phyloP scores from a whole-genome alignment of 202 grass and related monocot species.

The Setaria viridis region DNA sequence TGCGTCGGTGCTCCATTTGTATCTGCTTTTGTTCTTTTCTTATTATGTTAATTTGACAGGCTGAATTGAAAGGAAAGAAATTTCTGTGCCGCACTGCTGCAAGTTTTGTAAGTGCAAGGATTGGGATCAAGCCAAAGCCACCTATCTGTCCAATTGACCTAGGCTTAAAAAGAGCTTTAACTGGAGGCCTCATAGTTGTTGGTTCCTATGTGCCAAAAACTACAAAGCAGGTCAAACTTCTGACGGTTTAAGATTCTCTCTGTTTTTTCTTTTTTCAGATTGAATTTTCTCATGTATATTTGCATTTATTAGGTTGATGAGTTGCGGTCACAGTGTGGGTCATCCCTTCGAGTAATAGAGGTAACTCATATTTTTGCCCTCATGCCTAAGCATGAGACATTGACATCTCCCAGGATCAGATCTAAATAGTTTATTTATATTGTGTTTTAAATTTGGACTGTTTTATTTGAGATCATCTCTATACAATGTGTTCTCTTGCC shows the following conservation, averaged over 20 bases:
- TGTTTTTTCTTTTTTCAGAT: neutral
- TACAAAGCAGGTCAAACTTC: constrained; percentile 80
- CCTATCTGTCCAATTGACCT: constrained; percentile 77
- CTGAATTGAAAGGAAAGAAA: constrained; percentile 85
- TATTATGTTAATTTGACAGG: constrained; percentile 59
- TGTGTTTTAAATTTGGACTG: constrained; percentile 1
- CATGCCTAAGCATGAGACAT: constrained; percentile 34
- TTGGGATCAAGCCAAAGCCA: constrained; percentile 83
- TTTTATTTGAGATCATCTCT: constrained; percentile 36
- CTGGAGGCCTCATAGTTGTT: constrained; percentile 94
- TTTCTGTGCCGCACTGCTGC: constrained; percentile 96
- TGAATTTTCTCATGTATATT: constrained; percentile 33
- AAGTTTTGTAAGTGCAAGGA: constrained; percentile 95
- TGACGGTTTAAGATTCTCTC: neutral
- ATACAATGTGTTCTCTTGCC: constrained; percentile 25
- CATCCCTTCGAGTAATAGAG: constrained; percentile 79
- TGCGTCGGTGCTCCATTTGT: constrained; percentile 11
- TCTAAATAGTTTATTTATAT: constrained; percentile 33
- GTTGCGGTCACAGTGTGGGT: constrained; percentile 60
- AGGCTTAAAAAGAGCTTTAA: constrained; percentile 73
- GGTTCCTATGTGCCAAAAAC: constrained; percentile 99
- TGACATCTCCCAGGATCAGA: constrained; percentile 28
- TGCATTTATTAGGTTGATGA: constrained; percentile 77
- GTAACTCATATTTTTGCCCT: constrained; percentile 55
- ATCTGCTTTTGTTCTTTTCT: constrained; percentile 32